These are phyloP conservation scores for Themeda triandra DNA, from an alignment of 176 grass and related monocot species.

Conservation along the genomic window DNA sequence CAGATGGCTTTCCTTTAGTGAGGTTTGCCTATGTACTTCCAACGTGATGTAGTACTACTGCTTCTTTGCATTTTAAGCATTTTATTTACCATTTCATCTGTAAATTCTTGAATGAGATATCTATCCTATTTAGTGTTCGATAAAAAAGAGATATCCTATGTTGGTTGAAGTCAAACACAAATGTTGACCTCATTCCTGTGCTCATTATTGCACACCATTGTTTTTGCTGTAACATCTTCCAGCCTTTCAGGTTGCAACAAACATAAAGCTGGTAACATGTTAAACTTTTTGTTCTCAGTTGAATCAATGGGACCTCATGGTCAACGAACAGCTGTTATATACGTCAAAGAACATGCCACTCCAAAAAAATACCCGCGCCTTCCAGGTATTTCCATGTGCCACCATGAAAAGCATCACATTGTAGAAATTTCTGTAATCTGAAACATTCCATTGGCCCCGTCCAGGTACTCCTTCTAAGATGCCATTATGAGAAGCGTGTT, in stretches of 20 bases:
- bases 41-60: not conserved
- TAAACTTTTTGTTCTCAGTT: slow-evolving; percentile 38
- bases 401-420: slow-evolving; percentile 33
- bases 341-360: slow-evolving; percentile 52
- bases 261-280: not conserved
- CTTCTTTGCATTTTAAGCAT: too few relatives aligned
- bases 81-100: not conserved
- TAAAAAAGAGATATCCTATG: slow-evolving; percentile 5
- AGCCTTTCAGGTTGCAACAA: slow-evolving; percentile 13
- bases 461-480: slow-evolving; percentile 76
- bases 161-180: not conserved
- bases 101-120: not conserved
- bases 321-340: slow-evolving; percentile 74
- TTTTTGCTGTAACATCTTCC: not conserved
- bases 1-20: not conserved
- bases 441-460: slow-evolving; percentile 1
- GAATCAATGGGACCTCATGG: slow-evolving; percentile 78
- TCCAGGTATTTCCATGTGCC: slow-evolving; percentile 46
- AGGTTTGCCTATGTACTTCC: not conserved
- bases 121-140: too few relatives aligned
- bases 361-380: slow-evolving; percentile 75
- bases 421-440: not conserved
- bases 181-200: not conserved
- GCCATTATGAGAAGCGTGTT: slow-evolving; percentile 64
- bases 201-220: not conserved